Base-by-base conservation (phyloP, 306 rosid genomes). In the Mimosa bimucronata region DNA sequence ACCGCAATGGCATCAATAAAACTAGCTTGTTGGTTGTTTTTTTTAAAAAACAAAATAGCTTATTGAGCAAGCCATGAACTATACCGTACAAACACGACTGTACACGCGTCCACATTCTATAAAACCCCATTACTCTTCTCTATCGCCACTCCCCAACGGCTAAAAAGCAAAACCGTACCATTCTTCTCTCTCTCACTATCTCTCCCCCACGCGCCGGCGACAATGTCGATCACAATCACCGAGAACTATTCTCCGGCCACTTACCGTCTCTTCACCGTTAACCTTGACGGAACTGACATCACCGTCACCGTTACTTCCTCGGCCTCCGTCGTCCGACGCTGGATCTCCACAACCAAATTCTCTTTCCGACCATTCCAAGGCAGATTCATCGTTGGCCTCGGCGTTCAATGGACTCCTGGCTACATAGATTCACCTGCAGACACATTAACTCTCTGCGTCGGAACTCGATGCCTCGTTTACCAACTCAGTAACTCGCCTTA, bases 361-460 rank as follows among this genome's bases (percentile, higher is more conserved):
- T 12, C 30, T 8, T 45, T 25, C 64, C 71, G 77, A 9, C 1
- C 6, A 64, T 26, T 18, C 71, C 14, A 5, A 1, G 0, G 29
- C 44, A 62, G 44, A 44, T 88, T 88, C 28, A 73, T 87, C n/a
- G 82, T 84, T 19, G 91, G 90, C 13, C 84, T 86, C 68, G 88
- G 88, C 55, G 81, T 88, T n/a, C 88, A 88, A 25, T 88, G 89
- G 90, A 83, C 80, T 21, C 87, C 92, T 0, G 7, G 21, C 28
- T 12, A 6, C 3, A 5, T 0, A 1, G 13, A 30, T 10, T 19
- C 71, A 48, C 85, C 87, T 61, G 79, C 77, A 13, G 86, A 86
- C 14, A 67, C 77, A 0, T 67, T 88, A 53, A 90, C 86, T 65
- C 81, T 88, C 52, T 84, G 88, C 55, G 65, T 88, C 14, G 87